Evolutionary conservation across 805 yeast genomes (phyloP).

Genomic region (Monosporozyma unispora): DNA sequence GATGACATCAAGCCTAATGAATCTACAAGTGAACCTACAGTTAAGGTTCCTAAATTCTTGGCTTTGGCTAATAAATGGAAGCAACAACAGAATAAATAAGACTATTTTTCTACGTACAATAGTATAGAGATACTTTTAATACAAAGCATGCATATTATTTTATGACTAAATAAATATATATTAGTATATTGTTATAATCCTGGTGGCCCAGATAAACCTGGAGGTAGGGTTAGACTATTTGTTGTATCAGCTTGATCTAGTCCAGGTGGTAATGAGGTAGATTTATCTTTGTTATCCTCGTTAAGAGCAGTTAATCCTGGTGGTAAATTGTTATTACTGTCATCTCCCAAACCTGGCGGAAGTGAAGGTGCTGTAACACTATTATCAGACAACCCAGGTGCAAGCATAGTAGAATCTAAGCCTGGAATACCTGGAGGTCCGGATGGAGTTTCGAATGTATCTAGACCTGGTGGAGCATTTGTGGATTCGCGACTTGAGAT

Average conservation of each 20-base stretch:
- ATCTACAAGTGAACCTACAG: conserved; percentile 12
- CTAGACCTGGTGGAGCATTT: conserved; percentile 1
- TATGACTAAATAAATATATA: not conserved
- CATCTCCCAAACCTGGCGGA: not conserved
- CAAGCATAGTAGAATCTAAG: not conserved
- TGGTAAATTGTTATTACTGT: not conserved
- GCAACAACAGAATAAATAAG: conserved; percentile 11
- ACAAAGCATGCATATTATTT: not conserved
- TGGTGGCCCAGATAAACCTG: conserved; percentile 14
- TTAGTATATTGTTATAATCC: not conserved
- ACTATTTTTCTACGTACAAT: not conserved
- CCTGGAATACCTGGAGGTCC: conserved; percentile 1
- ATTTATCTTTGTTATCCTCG: not conserved
- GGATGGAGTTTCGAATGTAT: not conserved
- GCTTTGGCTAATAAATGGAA: conserved; percentile 46
- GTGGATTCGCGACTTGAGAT: not conserved
- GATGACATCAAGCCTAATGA: conserved; percentile 56
- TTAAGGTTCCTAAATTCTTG: conserved; percentile 29
- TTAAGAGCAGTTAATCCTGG: conserved; percentile 4
- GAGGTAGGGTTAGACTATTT: conserved; percentile 6
- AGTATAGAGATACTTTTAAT: not conserved
- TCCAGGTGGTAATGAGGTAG: not conserved
- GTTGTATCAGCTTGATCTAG: not conserved
- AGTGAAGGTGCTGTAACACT: not conserved
- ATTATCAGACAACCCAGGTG: conserved; percentile 8